phyloP scores from a whole-genome alignment of 306 rosid species.

The Clitoria ternatea region DNA sequence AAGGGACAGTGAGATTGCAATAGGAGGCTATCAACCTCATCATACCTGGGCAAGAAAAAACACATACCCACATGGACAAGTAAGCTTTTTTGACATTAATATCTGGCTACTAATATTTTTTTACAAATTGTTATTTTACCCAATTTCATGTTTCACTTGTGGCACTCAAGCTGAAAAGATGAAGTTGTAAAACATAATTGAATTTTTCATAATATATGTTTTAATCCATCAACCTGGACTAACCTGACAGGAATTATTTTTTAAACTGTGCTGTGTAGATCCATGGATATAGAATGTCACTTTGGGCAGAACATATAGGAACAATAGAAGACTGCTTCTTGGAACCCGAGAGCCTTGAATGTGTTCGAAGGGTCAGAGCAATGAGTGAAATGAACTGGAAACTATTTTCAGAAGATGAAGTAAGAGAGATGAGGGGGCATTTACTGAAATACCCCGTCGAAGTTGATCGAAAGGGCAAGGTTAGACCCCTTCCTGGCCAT shows the following conservation, averaged over 20 bases:
- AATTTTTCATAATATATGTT: neutral
- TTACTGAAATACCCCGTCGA: conserved; percentile 84
- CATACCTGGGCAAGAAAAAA: conserved; percentile 71
- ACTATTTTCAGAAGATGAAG: conserved; percentile 67
- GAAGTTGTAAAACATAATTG: conserved; percentile 2
- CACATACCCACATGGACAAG: conserved; percentile 76
- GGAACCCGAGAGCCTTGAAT: conserved; percentile 80
- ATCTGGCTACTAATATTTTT: neutral
- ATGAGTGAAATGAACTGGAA: conserved; percentile 82
- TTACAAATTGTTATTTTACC: neutral
- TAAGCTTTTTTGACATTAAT: conserved; percentile 21
- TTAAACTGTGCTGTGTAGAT: conserved; percentile 40
- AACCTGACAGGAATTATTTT: conserved; percentile 1
- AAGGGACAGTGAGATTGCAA: conserved; percentile 97
- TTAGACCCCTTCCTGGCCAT: conserved; percentile 62
- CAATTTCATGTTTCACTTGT: conserved; percentile 3
- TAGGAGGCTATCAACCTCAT: conserved; percentile 92
- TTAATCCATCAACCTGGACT: neutral
- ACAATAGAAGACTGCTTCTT: conserved; percentile 61
- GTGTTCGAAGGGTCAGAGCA: conserved; percentile 66
- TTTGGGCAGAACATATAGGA: conserved; percentile 95
- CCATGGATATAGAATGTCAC: conserved; percentile 91
- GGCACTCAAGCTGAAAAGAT: conserved; percentile 10
- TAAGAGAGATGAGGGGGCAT: conserved; percentile 78
- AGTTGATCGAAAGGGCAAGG: conserved; percentile 77